Evolutionary conservation across 176 grass and related monocot genomes (phyloP), one percentile per base, ranked within the genome.

Genomic region (Carex cristatella): DNA sequence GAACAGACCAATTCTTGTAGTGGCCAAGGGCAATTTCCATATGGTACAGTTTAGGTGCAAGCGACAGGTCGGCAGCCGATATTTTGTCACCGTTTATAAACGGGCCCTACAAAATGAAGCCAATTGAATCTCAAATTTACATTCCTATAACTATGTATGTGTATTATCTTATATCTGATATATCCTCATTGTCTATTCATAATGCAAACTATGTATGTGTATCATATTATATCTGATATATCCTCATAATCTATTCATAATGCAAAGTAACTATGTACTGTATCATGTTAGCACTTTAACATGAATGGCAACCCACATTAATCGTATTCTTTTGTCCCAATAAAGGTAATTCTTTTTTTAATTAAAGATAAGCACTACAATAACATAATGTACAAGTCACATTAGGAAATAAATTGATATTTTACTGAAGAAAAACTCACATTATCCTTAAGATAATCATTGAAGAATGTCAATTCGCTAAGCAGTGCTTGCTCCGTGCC

Each of bases 1-100:
- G 96, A 90, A 98, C 88, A 64, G 91, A 91, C 96, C 96, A 98
- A 81, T 91, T 94, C 78, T 95, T 98, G 82, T 94, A 98, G 71
- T 95, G 96, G 38, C 90, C 85, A 30, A 98, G 91, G 85, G 91
- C 74, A 85, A 94, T 94, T 77, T 95, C 96, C 93, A 98, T 90
- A 85, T 98, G 96, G 74, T 91, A 98, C 65, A 98, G 87, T 85
- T 98, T 98, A 23, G 90, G 96, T 32, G 80, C 88, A 81, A 95
- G 90, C 65, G 93, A 94, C 59, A 98, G 85, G 86, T 95, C 93
- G 88, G 90, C 85, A 65, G 88, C 90, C 82, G 90, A 95, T 88
- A 98, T 79, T 57, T 65, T 79, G 89, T 58, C 87, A 75, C 91
- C 91, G 68, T 95, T 95, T 46, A 98, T 89, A 89, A 92, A 95